phyloP scores from a whole-genome alignment of 345 rosid species.

The Populus euphratica region DNA sequence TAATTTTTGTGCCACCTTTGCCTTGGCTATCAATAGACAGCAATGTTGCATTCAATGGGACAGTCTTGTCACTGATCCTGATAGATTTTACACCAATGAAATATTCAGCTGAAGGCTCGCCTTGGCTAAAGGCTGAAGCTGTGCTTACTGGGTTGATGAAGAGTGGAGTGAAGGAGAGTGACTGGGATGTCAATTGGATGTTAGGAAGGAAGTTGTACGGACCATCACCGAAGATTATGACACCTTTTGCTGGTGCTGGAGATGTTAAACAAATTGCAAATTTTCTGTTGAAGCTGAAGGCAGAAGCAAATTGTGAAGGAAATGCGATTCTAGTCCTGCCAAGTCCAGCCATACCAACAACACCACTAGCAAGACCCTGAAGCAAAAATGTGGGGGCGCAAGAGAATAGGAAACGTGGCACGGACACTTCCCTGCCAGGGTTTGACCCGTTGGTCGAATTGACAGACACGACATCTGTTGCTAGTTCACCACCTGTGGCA shows the following conservation, averaged over 20 bases:
- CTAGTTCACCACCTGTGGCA: conserved; percentile 50
- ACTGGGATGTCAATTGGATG: conserved; percentile 11
- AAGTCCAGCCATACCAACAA: conserved; percentile 34
- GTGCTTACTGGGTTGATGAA: conserved; percentile 30
- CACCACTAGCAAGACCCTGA: conserved; percentile 18
- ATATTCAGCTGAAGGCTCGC: conserved; percentile 28
- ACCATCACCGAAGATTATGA: conserved; percentile 30
- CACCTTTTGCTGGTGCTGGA: conserved; percentile 16
- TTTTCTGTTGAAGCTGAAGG: conserved; percentile 21
- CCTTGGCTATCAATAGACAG: conserved; percentile 22
- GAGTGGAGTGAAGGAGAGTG: conserved; percentile 6
- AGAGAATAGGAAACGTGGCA: conserved; percentile 29
- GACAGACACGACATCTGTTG: conserved; percentile 49
- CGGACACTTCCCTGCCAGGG: conserved; percentile 44
- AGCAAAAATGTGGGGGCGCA: conserved; percentile 7
- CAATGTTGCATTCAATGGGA: conserved; percentile 11
- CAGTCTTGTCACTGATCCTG: conserved; percentile 14
- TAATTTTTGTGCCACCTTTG: conserved; percentile 62
- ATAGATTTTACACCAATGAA: conserved; percentile 28
- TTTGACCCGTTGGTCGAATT: conserved; percentile 64
- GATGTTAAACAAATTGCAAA: conserved; percentile 47
- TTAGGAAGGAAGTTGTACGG: conserved; percentile 29
- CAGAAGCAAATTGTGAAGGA: conserved; percentile 17
- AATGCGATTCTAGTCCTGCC: conserved; percentile 17
- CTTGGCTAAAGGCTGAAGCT: conserved; percentile 4